These are phyloP conservation scores for Craterostigma plantagineum DNA, from an alignment of 257 asterid species.

Conservation along the genomic window DNA sequence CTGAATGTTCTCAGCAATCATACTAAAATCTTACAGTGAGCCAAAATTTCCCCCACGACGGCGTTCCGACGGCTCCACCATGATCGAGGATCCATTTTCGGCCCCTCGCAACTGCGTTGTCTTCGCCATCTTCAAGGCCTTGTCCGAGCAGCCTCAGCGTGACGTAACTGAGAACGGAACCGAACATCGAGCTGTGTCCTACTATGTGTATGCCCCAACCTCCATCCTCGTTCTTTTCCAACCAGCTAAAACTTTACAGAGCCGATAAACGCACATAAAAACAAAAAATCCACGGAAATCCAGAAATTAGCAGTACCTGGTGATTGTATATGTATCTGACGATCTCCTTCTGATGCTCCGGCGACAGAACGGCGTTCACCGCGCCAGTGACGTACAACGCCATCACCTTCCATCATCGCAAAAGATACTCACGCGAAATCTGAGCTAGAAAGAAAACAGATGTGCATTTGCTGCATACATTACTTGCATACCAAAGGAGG, in stretches of 20 bases:
- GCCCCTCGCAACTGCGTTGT: constrained; percentile 36
- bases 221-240: constrained; percentile 51
- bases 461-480: too few relatives aligned
- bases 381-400: constrained; percentile 10
- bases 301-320: constrained; percentile 8
- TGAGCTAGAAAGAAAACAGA: too few relatives aligned
- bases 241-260: neutral
- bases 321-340: constrained; percentile 14
- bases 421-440: neutral
- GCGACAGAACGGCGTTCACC: constrained; percentile 8
- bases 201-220: constrained; percentile 80
- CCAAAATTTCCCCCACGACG: constrained; percentile 87
- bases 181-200: constrained; percentile 70
- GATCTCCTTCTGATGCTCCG: constrained; percentile 15
- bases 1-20: too few relatives aligned
- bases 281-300: too few relatives aligned
- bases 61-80: constrained; percentile 45
- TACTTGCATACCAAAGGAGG: constrained; percentile 30
- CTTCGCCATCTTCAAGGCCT: constrained; percentile 35
- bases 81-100: constrained; percentile 77
- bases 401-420: constrained; percentile 8
- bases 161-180: constrained; percentile 44
- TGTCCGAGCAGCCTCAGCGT: constrained; percentile 57
- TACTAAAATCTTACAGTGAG: constrained; percentile 28
- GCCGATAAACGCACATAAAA: too few relatives aligned